phyloP scores from a whole-genome alignment of 805 yeast species.

The Pichia deserticola region DNA sequence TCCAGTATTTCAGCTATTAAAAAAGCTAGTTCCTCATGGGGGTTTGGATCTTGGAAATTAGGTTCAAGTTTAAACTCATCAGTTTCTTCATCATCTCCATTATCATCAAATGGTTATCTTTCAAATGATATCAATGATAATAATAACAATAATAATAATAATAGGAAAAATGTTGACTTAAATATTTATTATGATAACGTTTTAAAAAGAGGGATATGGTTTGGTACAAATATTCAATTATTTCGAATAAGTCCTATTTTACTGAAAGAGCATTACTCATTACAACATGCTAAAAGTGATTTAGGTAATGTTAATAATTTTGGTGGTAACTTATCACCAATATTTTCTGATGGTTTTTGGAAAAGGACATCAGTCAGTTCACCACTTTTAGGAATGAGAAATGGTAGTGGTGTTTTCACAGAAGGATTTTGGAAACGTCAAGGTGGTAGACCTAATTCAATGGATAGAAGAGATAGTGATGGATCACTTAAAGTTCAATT shows the following conservation, averaged over 20 bases:
- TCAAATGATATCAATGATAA: constrained; percentile 13
- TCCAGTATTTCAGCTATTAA: constrained; percentile 25
- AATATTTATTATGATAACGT: constrained; percentile 12
- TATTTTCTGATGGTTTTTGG: constrained; percentile 5
- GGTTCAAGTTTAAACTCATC: background rate
- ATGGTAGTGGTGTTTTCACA: constrained; percentile 9
- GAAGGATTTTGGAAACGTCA: constrained; percentile 16
- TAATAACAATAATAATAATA: constrained; percentile 15
- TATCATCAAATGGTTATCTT: constrained; percentile 4
- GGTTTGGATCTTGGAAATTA: constrained; percentile 20
- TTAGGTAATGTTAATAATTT: background rate
- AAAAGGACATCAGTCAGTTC: constrained; percentile 11
- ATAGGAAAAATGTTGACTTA: constrained; percentile 2
- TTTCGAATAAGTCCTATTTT: constrained; percentile 29
- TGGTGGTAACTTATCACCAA: background rate
- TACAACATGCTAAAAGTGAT: constrained; percentile 9
- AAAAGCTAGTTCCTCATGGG: constrained; percentile 31
- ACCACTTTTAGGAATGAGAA: constrained; percentile 17
- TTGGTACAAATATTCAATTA: constrained; percentile 35
- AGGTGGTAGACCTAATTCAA: constrained; percentile 8
- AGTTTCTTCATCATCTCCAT: background rate
- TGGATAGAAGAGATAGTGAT: constrained; percentile 11
- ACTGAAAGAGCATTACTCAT: constrained; percentile 8
- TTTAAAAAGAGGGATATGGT: constrained; percentile 34
- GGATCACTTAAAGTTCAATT: constrained; percentile 7